A percentile compares a stretch with the other conserved stretches of the same genome.
Evolutionary conservation across 345 rosid species (phyloP).

Genomic region (Ailanthus altissimus): DNA sequence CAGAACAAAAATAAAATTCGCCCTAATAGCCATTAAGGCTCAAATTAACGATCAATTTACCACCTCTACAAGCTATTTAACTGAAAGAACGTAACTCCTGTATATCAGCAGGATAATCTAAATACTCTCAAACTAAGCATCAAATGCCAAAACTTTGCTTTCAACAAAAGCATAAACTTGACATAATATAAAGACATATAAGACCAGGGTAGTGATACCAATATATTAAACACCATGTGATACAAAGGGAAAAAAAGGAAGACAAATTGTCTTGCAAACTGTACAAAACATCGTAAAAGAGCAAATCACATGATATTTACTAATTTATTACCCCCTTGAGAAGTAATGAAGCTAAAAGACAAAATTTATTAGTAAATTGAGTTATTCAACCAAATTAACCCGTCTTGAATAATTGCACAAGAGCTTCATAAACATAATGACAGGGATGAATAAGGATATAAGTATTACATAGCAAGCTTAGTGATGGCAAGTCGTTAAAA

Average conservation of each 20-base stretch:
- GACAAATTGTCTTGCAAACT: not conserved
- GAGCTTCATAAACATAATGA: not conserved
- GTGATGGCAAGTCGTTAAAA: not conserved
- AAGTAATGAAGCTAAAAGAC: not conserved
- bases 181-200: not conserved
- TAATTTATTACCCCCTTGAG: not conserved
- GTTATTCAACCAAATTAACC: not conserved
- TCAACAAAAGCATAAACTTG: too few relatives aligned
- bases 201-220: not conserved
- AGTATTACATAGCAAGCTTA: not conserved
- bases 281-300: not conserved
- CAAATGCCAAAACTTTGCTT: too few relatives aligned
- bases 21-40: too few relatives aligned
- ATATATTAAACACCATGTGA: not conserved
- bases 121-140: too few relatives aligned
- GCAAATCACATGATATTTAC: not conserved
- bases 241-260: not conserved
- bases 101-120: too few relatives aligned
- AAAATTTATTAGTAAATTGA: not conserved
- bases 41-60: too few relatives aligned
- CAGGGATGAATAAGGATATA: not conserved
- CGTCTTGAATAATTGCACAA: not conserved
- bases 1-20: too few relatives aligned
- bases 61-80: too few relatives aligned
- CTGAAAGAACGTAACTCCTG: too few relatives aligned